A percentile compares a stretch with the other conserved stretches of the same genome.
phyloP scores from a whole-genome alignment of 2,329 filamentous ascomycete species.

The Claviceps fusiformis region DNA sequence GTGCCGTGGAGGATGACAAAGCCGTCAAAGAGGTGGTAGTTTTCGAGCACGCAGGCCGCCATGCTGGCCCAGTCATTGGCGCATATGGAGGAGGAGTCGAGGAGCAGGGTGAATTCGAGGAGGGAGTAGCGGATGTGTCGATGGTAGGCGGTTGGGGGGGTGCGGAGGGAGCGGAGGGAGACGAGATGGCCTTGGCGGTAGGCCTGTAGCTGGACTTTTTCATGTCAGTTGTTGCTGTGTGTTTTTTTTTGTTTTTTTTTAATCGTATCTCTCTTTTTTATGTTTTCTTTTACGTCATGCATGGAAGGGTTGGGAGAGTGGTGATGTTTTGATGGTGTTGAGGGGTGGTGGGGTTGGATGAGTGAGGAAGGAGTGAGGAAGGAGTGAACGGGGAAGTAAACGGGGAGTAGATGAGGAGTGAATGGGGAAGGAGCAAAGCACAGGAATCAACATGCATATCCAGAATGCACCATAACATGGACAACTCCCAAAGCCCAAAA shows the following conservation, averaged over 20 bases:
- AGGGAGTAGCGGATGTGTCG: slow-evolving; percentile 73
- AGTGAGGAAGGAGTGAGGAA: not conserved
- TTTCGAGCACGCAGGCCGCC: slow-evolving; percentile 62
- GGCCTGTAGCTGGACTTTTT: slow-evolving; percentile 32
- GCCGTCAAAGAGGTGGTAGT: slow-evolving; percentile 79
- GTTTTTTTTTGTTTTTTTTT: not conserved
- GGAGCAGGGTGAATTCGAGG: slow-evolving; percentile 68
- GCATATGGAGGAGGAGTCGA: slow-evolving; percentile 85
- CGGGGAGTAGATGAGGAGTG: not conserved
- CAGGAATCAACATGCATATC: not conserved
- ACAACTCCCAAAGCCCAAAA: not conserved
- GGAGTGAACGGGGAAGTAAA: not conserved
- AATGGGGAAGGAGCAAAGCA: not conserved
- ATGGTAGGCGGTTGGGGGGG: slow-evolving; percentile 66
- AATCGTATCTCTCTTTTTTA: no score
- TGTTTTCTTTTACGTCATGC: no score
- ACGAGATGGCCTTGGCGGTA: slow-evolving; percentile 34
- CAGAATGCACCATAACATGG: not conserved
- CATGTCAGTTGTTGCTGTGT: not conserved
- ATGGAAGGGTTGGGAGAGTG: not conserved
- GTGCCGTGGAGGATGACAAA: slow-evolving; percentile 88
- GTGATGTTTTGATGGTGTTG: not conserved
- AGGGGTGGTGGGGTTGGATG: not conserved
- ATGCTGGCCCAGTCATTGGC: slow-evolving; percentile 78
- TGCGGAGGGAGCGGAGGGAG: slow-evolving; percentile 56